Evolutionary conservation across 768 basidiomycete species (phyloP).

Genomic region (Boletus reticulatus): DNA sequence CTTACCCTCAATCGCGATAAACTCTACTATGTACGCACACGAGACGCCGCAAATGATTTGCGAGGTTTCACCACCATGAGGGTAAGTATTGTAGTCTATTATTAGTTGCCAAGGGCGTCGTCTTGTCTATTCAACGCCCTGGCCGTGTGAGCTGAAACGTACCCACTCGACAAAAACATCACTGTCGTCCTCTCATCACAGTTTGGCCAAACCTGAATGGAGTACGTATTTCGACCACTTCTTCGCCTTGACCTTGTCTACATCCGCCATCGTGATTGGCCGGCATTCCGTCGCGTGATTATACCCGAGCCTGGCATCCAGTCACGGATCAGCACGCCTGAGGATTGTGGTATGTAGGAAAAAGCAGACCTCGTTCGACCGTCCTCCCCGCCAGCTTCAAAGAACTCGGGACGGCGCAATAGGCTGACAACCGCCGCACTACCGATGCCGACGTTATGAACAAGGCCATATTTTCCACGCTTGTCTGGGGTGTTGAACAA

Average conservation of each 20-base stretch:
- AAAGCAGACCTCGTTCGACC: constrained; percentile 54
- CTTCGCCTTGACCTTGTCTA: constrained; percentile 73
- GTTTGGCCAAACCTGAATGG: constrained; percentile 29
- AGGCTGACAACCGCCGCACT: constrained; percentile 76
- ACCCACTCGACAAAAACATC: too few species aligned
- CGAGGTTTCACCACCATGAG: too few species aligned
- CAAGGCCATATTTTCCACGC: constrained; percentile 73
- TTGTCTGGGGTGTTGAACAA: constrained; percentile 59
- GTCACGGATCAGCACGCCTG: not conserved
- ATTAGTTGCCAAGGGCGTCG: too few species aligned
- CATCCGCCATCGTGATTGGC: constrained; percentile 55
- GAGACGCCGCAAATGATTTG: too few species aligned
- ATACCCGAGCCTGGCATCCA: constrained; percentile 61
- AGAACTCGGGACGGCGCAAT: constrained; percentile 76
- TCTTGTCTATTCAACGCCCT: too few species aligned
- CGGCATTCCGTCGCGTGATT: constrained; percentile 71
- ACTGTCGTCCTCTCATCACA: constrained; percentile 20
- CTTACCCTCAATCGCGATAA: too few species aligned
- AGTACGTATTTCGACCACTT: constrained; percentile 46
- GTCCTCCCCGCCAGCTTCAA: constrained; percentile 55
- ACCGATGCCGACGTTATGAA: constrained; percentile 76
- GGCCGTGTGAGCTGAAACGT: too few species aligned
- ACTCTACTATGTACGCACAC: too few species aligned
- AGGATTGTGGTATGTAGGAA: not conserved
- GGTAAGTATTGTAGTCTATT: too few species aligned